These are phyloP conservation scores for Amborella trichopoda DNA, from an alignment of 164 flowering plant genomes.

Conservation along the genomic window DNA sequence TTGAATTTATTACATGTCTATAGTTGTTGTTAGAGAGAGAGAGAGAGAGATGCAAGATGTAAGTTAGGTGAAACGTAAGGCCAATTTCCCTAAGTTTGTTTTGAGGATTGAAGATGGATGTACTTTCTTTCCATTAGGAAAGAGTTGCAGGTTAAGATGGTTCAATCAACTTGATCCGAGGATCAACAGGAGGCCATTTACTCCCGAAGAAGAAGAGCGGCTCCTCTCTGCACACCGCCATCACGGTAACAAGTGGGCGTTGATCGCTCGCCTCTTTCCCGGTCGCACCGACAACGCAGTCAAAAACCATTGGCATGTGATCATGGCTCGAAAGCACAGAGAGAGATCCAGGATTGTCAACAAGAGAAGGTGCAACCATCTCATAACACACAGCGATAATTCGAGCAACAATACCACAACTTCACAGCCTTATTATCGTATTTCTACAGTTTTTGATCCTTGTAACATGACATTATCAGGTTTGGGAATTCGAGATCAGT, in stretches of 20 bases:
- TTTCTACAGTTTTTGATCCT: too few species aligned
- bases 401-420: too few species aligned
- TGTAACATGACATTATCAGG: too few species aligned
- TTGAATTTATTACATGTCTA: background rate
- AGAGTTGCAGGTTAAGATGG: constrained; percentile 90
- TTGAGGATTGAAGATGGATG: constrained; percentile 4
- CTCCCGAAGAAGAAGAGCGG: constrained; percentile 71
- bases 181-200: constrained; percentile 71
- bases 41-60: too few species aligned
- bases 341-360: too few species aligned
- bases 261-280: constrained; percentile 67
- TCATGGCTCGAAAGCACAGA: constrained; percentile 73
- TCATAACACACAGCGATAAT: too few species aligned
- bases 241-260: constrained; percentile 83
- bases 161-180: constrained; percentile 87
- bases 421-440: too few species aligned
- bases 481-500: too few species aligned
- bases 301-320: constrained; percentile 91
- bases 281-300: constrained; percentile 88
- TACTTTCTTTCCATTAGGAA: constrained; percentile 27
- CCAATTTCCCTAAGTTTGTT: background rate
- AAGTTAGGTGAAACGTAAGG: background rate
- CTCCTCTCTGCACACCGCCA: constrained; percentile 58
- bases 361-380: too few species aligned
- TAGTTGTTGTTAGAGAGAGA: background rate